Evolutionary conservation across 352 stramenopile species (phyloP).

Genomic region (Globisporangium uncinulatum): DNA sequence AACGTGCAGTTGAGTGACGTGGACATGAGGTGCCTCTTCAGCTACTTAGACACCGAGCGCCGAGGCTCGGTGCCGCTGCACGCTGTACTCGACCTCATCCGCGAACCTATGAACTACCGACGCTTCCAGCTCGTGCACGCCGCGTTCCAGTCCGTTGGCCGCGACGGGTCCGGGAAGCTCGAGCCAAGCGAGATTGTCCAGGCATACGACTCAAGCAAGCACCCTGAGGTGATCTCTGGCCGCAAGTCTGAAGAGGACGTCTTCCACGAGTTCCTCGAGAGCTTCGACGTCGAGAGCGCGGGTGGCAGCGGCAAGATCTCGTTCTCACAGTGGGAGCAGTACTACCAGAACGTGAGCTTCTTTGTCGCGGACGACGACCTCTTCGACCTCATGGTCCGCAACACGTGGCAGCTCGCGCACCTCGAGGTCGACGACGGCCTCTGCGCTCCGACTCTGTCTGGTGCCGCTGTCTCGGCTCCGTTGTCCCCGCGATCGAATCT

Average conservation of each 20-base stretch:
- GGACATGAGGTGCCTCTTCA: constrained; percentile 71
- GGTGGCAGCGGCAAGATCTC: constrained; percentile 27
- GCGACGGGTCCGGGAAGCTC: constrained; percentile 28
- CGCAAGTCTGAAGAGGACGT: constrained; percentile 46
- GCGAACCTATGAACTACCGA: constrained; percentile 66
- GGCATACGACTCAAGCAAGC: constrained; percentile 54
- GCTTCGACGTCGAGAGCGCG: constrained; percentile 54
- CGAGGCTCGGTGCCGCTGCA: constrained; percentile 63
- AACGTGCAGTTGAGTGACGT: constrained; percentile 52
- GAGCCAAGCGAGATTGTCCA: constrained; percentile 62
- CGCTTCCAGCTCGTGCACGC: constrained; percentile 62
- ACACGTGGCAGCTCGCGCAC: constrained; percentile 67
- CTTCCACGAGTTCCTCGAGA: constrained; percentile 76
- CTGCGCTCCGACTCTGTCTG: not conserved
- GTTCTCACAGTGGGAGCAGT: constrained; percentile 57
- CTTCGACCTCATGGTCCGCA: constrained; percentile 87
- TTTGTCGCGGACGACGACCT: constrained; percentile 86
- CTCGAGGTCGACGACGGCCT: constrained; percentile 6
- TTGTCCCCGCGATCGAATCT: not conserved
- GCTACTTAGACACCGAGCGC: constrained; percentile 70
- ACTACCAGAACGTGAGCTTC: constrained; percentile 89
- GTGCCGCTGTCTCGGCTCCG: not conserved
- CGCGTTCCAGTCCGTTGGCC: constrained; percentile 78
- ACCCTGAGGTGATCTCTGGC: constrained; percentile 70
- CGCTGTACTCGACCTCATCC: constrained; percentile 79